These are phyloP conservation scores for Globisporangium polare DNA, from an alignment of 352 stramenopile species.

Conservation along the genomic window DNA sequence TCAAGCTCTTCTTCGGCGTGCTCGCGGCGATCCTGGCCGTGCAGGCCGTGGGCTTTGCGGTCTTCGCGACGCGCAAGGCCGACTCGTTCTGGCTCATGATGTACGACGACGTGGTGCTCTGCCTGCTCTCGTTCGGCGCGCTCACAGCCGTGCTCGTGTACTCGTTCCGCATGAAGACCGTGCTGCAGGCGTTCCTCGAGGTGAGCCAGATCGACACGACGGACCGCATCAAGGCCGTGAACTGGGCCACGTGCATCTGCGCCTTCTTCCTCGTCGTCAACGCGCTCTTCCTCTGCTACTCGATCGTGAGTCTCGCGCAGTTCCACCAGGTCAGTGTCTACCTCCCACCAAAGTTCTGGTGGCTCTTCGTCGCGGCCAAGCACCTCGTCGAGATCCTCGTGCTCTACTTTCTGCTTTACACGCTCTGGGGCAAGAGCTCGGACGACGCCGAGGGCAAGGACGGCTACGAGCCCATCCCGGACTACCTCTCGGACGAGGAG, in stretches of 20 bases:
- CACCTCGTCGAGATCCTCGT: constrained; percentile 92
- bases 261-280: constrained; percentile 95
- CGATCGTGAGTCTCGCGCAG: constrained; percentile 80
- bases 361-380: constrained; percentile 92
- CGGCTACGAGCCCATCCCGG: constrained; percentile 75
- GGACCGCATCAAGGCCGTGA: constrained; percentile 93
- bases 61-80: constrained; percentile 77
- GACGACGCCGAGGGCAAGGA: constrained; percentile 65
- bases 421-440: constrained; percentile 83
- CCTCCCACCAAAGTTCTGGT: constrained; percentile 87
- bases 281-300: constrained; percentile 82
- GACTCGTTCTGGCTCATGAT: constrained; percentile 96
- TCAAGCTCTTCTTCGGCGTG: constrained; percentile 87
- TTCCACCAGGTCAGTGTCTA: constrained; percentile 87
- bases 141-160: constrained; percentile 93
- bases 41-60: constrained; percentile 79
- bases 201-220: constrained; percentile 97
- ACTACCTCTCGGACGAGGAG: constrained; percentile 61
- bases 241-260: constrained; percentile 94
- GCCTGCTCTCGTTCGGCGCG: constrained; percentile 82
- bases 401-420: constrained; percentile 94
- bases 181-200: constrained; percentile 93
- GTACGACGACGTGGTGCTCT: constrained; percentile 89
- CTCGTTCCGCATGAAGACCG: constrained; percentile 94
- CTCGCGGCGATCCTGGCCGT: constrained; percentile 65